Evolutionary conservation across 257 asterid species (phyloP).

Genomic region (Orobanche coerulescens): DNA sequence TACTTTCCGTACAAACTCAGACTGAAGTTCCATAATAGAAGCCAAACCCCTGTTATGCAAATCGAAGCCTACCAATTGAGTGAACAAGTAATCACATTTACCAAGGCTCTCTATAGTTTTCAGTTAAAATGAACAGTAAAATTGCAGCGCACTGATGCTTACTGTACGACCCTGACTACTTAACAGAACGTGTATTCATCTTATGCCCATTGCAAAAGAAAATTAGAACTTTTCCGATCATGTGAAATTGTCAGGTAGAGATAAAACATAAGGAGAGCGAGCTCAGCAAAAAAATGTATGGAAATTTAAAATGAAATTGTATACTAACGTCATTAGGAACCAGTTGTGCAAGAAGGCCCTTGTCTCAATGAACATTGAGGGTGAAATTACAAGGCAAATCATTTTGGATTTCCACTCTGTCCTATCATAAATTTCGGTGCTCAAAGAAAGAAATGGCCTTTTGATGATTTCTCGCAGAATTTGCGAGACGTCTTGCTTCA

Average conservation of each 20-base stretch:
- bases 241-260: neutral
- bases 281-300: neutral
- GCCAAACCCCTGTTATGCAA: slow-evolving; percentile 72
- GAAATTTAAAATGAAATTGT: slow-evolving; percentile 6
- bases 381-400: slow-evolving; percentile 54
- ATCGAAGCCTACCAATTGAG: slow-evolving; percentile 38
- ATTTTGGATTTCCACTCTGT: slow-evolving; percentile 56
- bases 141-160: neutral
- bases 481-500: slow-evolving; percentile 51
- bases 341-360: slow-evolving; percentile 64
- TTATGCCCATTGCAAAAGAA: neutral
- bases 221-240: neutral
- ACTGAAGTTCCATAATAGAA: slow-evolving; percentile 57
- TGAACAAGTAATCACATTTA: slow-evolving; percentile 23
- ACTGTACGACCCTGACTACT: neutral
- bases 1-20: slow-evolving; percentile 39
- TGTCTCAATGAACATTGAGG: slow-evolving; percentile 57
- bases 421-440: slow-evolving; percentile 44
- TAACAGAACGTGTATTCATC: neutral
- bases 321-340: slow-evolving; percentile 63
- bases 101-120: slow-evolving; percentile 5
- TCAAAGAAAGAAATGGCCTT: slow-evolving; percentile 51
- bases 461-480: slow-evolving; percentile 41
- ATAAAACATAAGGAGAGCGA: neutral
- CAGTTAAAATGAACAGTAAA: neutral